A percentile compares a stretch with the other conserved stretches of the same genome.
Conservation (phyloP, 2,329 filamentous ascomycete genomes). For the Ploettnerulaceae sp. region DNA sequence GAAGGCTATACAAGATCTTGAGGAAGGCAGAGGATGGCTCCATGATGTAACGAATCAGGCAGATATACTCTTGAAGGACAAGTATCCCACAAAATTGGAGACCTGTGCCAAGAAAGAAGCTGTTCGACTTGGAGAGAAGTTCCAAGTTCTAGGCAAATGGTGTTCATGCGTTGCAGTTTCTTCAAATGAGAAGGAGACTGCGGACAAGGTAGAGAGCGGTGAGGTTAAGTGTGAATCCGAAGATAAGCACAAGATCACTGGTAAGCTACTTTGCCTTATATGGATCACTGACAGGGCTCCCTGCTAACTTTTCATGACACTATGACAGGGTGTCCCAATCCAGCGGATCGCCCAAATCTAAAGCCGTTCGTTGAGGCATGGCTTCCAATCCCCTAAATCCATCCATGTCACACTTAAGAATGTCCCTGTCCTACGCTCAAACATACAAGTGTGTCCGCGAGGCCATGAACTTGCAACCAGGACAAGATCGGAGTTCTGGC, state of each 20-base stretch:
- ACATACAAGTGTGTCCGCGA: too few species aligned
- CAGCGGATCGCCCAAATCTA: too few species aligned
- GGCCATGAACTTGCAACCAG: too few species aligned
- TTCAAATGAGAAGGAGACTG: constrained; percentile 31
- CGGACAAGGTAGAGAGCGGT: not conserved
- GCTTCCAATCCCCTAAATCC: too few species aligned
- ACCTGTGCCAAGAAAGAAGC: constrained; percentile 62
- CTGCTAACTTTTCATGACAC: not conserved
- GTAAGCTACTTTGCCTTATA: too few species aligned
- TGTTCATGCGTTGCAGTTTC: constrained; percentile 69
- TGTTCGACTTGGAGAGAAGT: constrained; percentile 59
- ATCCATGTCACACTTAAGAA: too few species aligned
- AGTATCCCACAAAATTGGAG: constrained; percentile 46
- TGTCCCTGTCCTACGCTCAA: too few species aligned
- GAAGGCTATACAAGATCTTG: constrained; percentile 63
- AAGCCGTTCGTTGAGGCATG: too few species aligned
- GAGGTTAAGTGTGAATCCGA: not conserved
- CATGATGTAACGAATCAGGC: constrained; percentile 43
- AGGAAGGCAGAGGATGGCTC: constrained; percentile 66
- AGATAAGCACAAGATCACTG: not conserved
- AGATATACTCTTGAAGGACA: constrained; percentile 43
- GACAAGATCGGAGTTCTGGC: too few species aligned
- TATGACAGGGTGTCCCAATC: constrained; percentile 6
- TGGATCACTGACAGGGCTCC: not conserved
- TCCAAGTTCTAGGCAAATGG: constrained; percentile 64